Evolutionary conservation across 441 rosid species (phyloP).

Genomic region (Erodium texanum): DNA sequence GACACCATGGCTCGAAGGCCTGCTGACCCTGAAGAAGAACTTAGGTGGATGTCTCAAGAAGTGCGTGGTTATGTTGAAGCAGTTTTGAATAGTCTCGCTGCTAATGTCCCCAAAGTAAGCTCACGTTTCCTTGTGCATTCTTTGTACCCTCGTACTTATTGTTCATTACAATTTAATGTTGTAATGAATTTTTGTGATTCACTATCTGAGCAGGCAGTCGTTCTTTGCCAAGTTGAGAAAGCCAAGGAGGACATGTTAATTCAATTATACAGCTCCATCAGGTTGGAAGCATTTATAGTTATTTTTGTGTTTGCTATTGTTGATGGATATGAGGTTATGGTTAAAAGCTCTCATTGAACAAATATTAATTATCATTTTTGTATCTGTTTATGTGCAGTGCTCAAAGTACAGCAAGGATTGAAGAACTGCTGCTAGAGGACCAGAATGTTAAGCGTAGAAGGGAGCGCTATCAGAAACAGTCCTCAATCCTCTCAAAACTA

Average conservation of each 20-base stretch:
- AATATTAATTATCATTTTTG: not conserved
- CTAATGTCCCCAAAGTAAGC: constrained; percentile 94
- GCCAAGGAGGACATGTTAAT: constrained; percentile 98
- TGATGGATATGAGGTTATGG: not conserved
- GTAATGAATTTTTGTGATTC: constrained; percentile 14
- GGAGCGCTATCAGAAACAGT: constrained; percentile 79
- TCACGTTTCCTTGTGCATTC: not conserved
- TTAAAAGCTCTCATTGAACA: not conserved
- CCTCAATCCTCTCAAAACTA: constrained; percentile 73
- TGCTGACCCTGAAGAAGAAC: constrained; percentile 97
- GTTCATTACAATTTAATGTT: not conserved
- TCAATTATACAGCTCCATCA: constrained; percentile 84
- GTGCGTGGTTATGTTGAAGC: constrained; percentile 99
- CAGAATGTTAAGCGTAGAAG: constrained; percentile 74
- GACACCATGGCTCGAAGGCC: constrained; percentile 92
- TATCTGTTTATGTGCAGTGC: constrained; percentile 36
- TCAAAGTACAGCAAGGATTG: constrained; percentile 69
- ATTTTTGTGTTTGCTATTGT: not conserved
- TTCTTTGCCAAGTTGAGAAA: constrained; percentile 99
- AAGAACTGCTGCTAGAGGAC: constrained; percentile 88
- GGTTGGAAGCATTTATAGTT: constrained; percentile 34
- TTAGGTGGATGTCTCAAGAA: constrained; percentile 99
- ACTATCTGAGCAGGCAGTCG: constrained; percentile 75
- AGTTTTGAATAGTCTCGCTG: constrained; percentile 98
- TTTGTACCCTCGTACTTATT: constrained; percentile 8